These are phyloP conservation scores for Pseudozyma pruni DNA, from an alignment of 1,284 basidiomycete species.

Conservation along the genomic window DNA sequence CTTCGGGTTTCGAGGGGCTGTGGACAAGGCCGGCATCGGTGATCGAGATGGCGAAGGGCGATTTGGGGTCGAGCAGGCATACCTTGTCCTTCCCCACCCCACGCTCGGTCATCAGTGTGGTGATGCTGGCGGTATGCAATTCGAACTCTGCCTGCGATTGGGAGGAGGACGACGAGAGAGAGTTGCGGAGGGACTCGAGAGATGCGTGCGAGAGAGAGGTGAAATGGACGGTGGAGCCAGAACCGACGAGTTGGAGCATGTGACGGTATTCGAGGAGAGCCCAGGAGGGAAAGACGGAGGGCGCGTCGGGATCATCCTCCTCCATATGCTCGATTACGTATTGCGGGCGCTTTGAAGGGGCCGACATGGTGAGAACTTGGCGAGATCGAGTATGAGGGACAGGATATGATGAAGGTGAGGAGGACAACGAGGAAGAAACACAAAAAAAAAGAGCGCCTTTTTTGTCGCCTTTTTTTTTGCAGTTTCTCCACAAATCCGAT, in stretches of 20 bases:
- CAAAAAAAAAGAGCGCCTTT: slow-evolving; percentile 5
- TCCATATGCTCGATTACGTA: slow-evolving; percentile 68
- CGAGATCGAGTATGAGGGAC: no score
- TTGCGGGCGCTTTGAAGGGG: slow-evolving; percentile 56
- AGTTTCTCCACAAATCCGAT: slow-evolving; percentile 29
- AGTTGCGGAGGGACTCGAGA: slow-evolving; percentile 72
- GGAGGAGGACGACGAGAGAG: slow-evolving; percentile 35
- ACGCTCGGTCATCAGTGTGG: slow-evolving; percentile 75
- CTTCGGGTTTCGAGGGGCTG: slow-evolving; percentile 7
- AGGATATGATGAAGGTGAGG: neutral
- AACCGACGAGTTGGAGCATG: slow-evolving; percentile 82
- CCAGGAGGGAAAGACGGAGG: slow-evolving; percentile 62
- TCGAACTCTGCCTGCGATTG: slow-evolving; percentile 68
- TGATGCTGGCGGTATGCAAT: slow-evolving; percentile 75
- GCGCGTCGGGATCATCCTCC: slow-evolving; percentile 62
- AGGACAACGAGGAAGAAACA: neutral
- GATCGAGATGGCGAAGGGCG: slow-evolving; percentile 50
- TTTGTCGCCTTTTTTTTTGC: neutral
- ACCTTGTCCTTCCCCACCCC: slow-evolving; percentile 71
- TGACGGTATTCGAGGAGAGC: slow-evolving; percentile 73
- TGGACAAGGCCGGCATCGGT: slow-evolving; percentile 51
- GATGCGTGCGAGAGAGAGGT: slow-evolving; percentile 82
- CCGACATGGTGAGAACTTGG: no score
- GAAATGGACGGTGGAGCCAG: slow-evolving; percentile 78
- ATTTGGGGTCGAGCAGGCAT: slow-evolving; percentile 62